Percentiles rank a stretch among this genome's conserved stretches.
These are phyloP conservation scores for Aureobasidium sp. DNA, from an alignment of 2,329 filamentous ascomycete genomes.

Conservation along the genomic window DNA sequence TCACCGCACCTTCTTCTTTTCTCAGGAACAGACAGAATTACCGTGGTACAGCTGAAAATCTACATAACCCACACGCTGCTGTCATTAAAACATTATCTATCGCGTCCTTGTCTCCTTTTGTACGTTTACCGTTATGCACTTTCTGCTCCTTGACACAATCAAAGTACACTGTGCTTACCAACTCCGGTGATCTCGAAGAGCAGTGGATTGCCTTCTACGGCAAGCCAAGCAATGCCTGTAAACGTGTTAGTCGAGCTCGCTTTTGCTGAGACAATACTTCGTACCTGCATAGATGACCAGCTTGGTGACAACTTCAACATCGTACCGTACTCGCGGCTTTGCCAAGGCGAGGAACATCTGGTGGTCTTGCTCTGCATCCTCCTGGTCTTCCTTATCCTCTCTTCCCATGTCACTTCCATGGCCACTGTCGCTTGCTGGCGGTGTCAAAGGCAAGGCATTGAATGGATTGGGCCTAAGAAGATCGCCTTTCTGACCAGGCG, in stretches of 20 bases:
- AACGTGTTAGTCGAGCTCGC: slow-evolving; percentile 11
- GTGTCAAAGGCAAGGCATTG: slow-evolving; percentile 20
- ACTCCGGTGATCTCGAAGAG: slow-evolving; percentile 41
- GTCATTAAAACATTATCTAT: background rate
- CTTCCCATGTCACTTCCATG: slow-evolving; percentile 5
- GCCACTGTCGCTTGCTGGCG: slow-evolving; percentile 23
- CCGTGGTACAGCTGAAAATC: too few relatives aligned
- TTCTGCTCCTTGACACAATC: background rate
- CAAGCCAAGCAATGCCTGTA: slow-evolving; percentile 72
- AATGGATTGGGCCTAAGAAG: background rate
- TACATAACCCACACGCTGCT: background rate
- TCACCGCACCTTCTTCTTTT: background rate
- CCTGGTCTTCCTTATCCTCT: slow-evolving; percentile 23
- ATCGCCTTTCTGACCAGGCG: background rate
- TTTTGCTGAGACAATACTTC: background rate
- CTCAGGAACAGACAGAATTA: background rate
- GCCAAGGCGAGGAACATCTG: slow-evolving; percentile 80
- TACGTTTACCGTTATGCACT: background rate
- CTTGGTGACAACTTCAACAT: slow-evolving; percentile 98
- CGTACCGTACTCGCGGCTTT: slow-evolving; percentile 83
- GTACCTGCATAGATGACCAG: slow-evolving; percentile 86
- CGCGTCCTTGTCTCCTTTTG: background rate
- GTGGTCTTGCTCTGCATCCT: slow-evolving; percentile 30
- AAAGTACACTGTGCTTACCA: slow-evolving; percentile 4
- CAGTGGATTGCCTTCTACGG: slow-evolving; percentile 64